A percentile compares a stretch with the other conserved stretches of the same genome.
Conservation (phyloP, 495 filamentous ascomycete genomes). For the Evernia prunastri region DNA sequence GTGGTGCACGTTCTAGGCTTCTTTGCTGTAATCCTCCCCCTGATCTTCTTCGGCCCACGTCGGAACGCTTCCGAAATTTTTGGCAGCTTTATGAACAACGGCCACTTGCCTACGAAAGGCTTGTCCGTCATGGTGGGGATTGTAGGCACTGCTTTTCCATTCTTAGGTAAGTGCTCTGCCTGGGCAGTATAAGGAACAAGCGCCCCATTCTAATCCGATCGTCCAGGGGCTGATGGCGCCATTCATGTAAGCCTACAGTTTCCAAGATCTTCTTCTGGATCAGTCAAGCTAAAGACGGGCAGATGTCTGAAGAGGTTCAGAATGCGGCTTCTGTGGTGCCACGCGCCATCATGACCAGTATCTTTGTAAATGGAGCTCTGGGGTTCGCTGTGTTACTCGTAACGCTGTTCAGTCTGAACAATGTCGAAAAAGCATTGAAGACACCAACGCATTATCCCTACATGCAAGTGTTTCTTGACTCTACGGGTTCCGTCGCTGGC, state of each 20-base stretch:
- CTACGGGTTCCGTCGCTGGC: constrained; percentile 29
- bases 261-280: not conserved
- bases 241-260: constrained; percentile 6
- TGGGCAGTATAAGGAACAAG: not conserved
- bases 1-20: constrained; percentile 46
- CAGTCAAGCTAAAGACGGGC: constrained; percentile 17
- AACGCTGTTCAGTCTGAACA: constrained; percentile 29
- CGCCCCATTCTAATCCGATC: not conserved
- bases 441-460: constrained; percentile 34
- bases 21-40: constrained; percentile 45
- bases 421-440: constrained; percentile 30
- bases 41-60: constrained; percentile 43
- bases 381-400: constrained; percentile 31
- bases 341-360: constrained; percentile 37
- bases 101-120: constrained; percentile 38
- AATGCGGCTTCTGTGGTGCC: constrained; percentile 39
- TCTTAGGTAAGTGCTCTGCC: not conserved
- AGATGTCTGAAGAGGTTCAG: constrained; percentile 41
- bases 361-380: constrained; percentile 39
- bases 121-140: constrained; percentile 42
- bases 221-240: constrained; percentile 11
- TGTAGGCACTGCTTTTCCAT: constrained; percentile 35
- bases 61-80: constrained; percentile 37
- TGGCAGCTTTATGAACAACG: constrained; percentile 40
- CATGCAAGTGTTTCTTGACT: constrained; percentile 36